Evolutionary conservation across 2,329 filamentous ascomycete genomes (phyloP).

Genomic region (Pyricularia sp.): DNA sequence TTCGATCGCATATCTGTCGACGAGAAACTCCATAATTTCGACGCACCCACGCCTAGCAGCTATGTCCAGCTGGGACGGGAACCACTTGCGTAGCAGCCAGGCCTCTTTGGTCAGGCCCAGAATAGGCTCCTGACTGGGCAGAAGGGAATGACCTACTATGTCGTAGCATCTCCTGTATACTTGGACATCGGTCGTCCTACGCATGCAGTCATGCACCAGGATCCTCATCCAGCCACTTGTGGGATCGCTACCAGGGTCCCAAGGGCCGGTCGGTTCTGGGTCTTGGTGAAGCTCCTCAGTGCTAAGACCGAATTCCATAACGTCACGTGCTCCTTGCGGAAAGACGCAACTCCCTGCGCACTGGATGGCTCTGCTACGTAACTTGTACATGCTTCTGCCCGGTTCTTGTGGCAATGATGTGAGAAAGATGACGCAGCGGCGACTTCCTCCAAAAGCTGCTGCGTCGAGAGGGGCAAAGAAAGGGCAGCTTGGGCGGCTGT

Average conservation of each 20-base stretch:
- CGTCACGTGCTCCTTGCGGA: not conserved
- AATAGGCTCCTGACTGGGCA: not conserved
- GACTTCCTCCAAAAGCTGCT: not conserved
- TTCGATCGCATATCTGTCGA: not conserved
- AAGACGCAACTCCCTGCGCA: not conserved
- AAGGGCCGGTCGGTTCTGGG: not conserved
- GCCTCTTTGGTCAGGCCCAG: not conserved
- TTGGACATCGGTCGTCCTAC: not conserved
- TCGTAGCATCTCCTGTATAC: not conserved
- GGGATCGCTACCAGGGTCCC: not conserved
- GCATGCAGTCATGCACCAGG: not conserved
- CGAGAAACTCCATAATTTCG: not conserved
- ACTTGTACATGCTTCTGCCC: not conserved
- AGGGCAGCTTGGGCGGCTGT: not conserved
- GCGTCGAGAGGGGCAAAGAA: not conserved
- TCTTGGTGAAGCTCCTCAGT: not conserved
- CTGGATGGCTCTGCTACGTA: not conserved
- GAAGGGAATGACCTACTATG: not conserved
- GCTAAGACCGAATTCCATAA: not conserved
- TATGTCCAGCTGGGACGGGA: not conserved
- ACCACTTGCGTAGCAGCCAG: not conserved
- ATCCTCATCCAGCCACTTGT: not conserved
- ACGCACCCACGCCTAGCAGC: not conserved
- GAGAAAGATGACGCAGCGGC: not conserved
- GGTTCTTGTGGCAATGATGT: not conserved